Evolutionary conservation across 1,284 basidiomycete species (phyloP).

Genomic region (Puccinia polysora): DNA sequence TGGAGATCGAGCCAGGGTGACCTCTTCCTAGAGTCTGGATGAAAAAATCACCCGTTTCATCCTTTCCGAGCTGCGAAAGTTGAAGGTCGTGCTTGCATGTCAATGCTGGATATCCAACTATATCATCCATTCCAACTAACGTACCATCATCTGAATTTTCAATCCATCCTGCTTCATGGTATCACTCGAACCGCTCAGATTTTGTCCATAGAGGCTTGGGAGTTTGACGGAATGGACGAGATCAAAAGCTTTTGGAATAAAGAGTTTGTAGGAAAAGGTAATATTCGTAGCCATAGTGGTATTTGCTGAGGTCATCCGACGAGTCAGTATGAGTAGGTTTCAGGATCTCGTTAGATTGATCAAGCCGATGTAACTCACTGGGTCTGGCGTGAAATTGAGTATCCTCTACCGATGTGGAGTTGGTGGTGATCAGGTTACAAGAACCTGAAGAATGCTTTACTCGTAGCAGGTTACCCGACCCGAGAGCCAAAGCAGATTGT

Average conservation of each 20-base stretch:
- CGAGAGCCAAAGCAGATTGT: not conserved
- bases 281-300: constrained; percentile 1
- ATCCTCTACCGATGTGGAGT: not conserved
- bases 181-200: not conserved
- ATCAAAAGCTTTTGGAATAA: constrained; percentile 7
- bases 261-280: constrained; percentile 9
- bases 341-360: not conserved
- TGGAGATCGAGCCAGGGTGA: not conserved
- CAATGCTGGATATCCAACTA: not conserved
- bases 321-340: not conserved
- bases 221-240: not conserved
- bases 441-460: not conserved
- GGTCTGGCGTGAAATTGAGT: not conserved
- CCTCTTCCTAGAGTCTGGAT: not conserved
- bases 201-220: constrained; percentile 8
- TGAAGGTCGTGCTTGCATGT: not conserved
- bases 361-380: not conserved
- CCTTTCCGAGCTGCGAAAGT: not conserved
- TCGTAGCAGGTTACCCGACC: too few species aligned
- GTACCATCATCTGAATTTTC: constrained; percentile 1
- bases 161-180: not conserved
- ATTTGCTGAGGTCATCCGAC: not conserved
- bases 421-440: too few species aligned
- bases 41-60: constrained; percentile 2
- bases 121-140: not conserved